Base-by-base conservation (phyloP, 805 yeast genomes). In the Lipomyces orientalis region DNA sequence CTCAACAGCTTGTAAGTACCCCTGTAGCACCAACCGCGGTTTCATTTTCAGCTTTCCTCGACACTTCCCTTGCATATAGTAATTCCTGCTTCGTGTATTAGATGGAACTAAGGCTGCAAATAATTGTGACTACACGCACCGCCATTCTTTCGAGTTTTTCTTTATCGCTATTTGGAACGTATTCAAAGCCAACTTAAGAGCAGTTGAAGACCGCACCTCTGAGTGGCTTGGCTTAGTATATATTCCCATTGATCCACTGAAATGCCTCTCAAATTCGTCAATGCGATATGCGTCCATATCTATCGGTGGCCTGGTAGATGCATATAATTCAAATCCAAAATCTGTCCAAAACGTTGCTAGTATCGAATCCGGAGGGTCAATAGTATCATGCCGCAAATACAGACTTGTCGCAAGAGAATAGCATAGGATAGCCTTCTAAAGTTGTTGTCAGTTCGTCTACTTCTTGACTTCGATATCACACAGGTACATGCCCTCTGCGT, bases 401-500 rank as follows among this genome's bases (percentile, higher is more conserved):
- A 82, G 72, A 72, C 85, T 88, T 22, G 87, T 79, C 0, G 97
- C 93, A 90, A 90, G 89, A 29, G 88, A 75, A 72, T 89, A 92
- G 68, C 97, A 88, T 1, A 92, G 72, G 1, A 94, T 77, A 0
- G 71, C 72, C 29, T 54, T 62, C 37, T 52, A 25, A 12, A 52
- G 16, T 6, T 54, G 19, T 31, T n/a, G 59, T 54, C 46, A 61
- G 34, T 37, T 31, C 12, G 16, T 22, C n/a, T 37, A 22, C 16
- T 22, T 52, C 12, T 37, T 57, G 33, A 97, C 22, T 16, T 22
- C 22, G 8, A 83, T 73, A 84, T 88, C 66, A n/a, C 66, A n/a
- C n/a, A 8, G 16, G 16, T 43, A 43, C 49, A 16, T 25, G 34
- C 55, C 55, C 89, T 83, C 76, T 92, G 97, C 2, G 85, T 75